Evolutionary conservation across 2,329 filamentous ascomycete genomes (phyloP).

Genomic region (Rhynchosporium secalis): DNA sequence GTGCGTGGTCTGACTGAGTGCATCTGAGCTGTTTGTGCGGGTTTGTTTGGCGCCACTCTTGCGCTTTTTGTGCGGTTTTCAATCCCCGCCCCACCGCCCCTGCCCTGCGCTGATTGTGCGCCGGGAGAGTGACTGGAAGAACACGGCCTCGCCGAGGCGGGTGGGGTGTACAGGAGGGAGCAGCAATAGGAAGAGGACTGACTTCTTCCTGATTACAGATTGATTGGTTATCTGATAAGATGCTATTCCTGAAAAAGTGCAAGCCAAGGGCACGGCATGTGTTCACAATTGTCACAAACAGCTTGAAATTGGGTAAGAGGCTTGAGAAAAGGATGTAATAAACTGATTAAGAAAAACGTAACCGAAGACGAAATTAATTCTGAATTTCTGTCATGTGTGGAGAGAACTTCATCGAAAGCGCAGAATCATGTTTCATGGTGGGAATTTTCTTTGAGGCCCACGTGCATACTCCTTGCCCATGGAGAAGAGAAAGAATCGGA

Average conservation of each 20-base stretch:
- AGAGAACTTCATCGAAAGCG: too few relatives aligned
- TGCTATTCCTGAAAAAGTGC: not conserved
- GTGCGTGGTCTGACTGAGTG: conserved; percentile 5
- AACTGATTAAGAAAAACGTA: not conserved
- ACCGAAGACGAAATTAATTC: too few relatives aligned
- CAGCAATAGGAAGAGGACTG: not conserved
- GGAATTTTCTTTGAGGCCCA: too few relatives aligned
- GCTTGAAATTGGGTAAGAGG: not conserved
- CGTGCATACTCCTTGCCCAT: too few relatives aligned
- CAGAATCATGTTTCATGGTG: too few relatives aligned
- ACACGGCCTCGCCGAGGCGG: not conserved
- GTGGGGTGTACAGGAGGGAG: not conserved
- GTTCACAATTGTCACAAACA: not conserved
- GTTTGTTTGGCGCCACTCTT: conserved; percentile 1
- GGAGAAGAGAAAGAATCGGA: too few relatives aligned
- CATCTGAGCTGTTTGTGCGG: not conserved
- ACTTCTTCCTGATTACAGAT: not conserved
- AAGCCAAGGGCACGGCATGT: not conserved
- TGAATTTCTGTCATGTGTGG: too few relatives aligned
- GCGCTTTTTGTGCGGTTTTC: conserved; percentile 9
- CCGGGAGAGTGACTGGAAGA: not conserved
- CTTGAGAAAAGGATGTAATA: not conserved
- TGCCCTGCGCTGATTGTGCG: conserved; percentile 9
- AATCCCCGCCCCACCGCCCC: not conserved
- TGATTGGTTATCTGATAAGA: conserved; percentile 10